phyloP scores from a whole-genome alignment of 495 filamentous ascomycete genomes.

The Tuber magnatum region DNA sequence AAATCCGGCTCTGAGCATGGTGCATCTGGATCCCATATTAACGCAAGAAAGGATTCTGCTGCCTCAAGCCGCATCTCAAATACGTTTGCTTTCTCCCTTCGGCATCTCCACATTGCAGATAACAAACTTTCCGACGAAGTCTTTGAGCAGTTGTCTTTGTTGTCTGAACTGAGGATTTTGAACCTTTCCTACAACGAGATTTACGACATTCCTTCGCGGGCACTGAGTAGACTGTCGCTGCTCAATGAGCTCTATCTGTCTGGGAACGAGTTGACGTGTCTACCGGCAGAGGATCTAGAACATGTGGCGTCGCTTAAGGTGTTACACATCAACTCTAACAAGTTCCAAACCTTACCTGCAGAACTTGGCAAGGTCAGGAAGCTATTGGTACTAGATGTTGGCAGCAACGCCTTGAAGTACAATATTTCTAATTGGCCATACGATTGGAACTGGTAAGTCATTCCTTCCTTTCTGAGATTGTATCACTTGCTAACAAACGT shows the following conservation, averaged over 20 bases:
- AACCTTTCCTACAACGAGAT: constrained; percentile 95
- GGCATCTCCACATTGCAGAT: constrained; percentile 81
- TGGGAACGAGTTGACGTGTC: constrained; percentile 81
- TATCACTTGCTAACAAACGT: constrained; percentile 9
- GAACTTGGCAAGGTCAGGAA: constrained; percentile 92
- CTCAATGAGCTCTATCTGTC: constrained; percentile 90
- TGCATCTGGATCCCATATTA: constrained; percentile 7
- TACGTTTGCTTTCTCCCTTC: constrained; percentile 78
- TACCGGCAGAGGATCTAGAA: constrained; percentile 92
- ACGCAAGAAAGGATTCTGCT: constrained; percentile 73
- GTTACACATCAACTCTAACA: constrained; percentile 92
- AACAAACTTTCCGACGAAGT: constrained; percentile 90
- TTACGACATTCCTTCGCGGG: constrained; percentile 80
- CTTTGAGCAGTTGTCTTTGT: constrained; percentile 76
- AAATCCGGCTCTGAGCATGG: constrained; percentile 52
- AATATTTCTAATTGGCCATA: constrained; percentile 99
- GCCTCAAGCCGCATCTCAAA: constrained; percentile 64
- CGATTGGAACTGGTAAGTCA: constrained; percentile 84
- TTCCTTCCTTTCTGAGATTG: not conserved
- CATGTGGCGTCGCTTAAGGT: constrained; percentile 76
- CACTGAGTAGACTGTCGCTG: constrained; percentile 77
- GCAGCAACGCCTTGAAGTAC: constrained; percentile 95
- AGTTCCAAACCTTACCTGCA: constrained; percentile 92
- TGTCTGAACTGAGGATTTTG: constrained; percentile 76
- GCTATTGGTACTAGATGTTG: constrained; percentile 82